Percentiles rank a stretch among this genome's conserved stretches.
These are phyloP conservation scores for Kodamaea arcana DNA, from an alignment of 1,139 yeast species.

Conservation along the genomic window DNA sequence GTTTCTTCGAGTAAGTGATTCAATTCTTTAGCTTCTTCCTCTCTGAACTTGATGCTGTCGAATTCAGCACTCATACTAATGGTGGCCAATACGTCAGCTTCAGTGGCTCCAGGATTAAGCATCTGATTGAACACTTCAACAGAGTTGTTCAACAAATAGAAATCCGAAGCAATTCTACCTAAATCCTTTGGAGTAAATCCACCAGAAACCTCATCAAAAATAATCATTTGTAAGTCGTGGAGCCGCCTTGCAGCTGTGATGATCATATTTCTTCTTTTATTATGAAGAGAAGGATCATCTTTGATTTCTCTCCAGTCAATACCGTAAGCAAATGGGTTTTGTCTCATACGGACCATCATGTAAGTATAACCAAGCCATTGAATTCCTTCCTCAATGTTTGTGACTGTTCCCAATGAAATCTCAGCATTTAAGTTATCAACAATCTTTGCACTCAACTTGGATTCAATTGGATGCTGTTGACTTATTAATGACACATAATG, in stretches of 20 bases:
- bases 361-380: constrained; percentile 97
- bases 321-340: constrained; percentile 93
- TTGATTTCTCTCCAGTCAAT: constrained; percentile 80
- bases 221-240: constrained; percentile 86
- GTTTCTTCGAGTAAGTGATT: constrained; percentile 48
- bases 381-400: constrained; percentile 90
- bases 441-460: constrained; percentile 68
- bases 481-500: constrained; percentile 84
- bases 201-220: constrained; percentile 81
- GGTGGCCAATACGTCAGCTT: constrained; percentile 87
- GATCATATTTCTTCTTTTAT: constrained; percentile 71
- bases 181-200: constrained; percentile 81
- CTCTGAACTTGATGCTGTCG: constrained; percentile 83
- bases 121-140: constrained; percentile 86
- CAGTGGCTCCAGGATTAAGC: constrained; percentile 82
- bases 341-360: constrained; percentile 88
- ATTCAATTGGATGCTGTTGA: constrained; percentile 96
- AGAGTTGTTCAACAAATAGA: constrained; percentile 78
- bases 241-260: constrained; percentile 75
- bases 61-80: constrained; percentile 93
- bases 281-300: constrained; percentile 77
- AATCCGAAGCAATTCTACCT: constrained; percentile 94
- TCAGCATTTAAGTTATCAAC: constrained; percentile 96
- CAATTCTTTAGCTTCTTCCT: constrained; percentile 79
- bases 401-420: constrained; percentile 90